Conservation (phyloP, 2,329 filamentous ascomycete species). For the Aspergillus amoenus region DNA sequence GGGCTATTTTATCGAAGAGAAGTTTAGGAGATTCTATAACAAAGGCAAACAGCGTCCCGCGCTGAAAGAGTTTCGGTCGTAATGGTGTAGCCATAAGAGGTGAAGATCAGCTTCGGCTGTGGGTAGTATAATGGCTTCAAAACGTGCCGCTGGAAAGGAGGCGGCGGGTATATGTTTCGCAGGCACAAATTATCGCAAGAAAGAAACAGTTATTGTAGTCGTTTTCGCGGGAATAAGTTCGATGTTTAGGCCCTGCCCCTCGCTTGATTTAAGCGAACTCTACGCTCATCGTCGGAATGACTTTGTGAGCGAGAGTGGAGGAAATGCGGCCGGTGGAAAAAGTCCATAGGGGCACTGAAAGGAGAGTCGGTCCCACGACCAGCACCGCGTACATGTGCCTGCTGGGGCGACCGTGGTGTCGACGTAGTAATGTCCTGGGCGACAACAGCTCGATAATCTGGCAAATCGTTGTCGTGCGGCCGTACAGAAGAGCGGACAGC, state of each 20-base stretch:
- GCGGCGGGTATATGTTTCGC: slow-evolving; percentile 4
- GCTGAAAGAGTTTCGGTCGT: slow-evolving; percentile 1
- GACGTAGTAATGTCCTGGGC: slow-evolving; percentile 27
- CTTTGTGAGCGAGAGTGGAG: slow-evolving; percentile 26
- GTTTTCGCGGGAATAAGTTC: not conserved
- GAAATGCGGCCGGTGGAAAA: slow-evolving; percentile 21
- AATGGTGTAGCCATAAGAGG: not conserved
- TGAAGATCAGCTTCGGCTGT: not conserved
- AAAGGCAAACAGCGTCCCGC: slow-evolving; percentile 17
- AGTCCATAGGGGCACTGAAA: slow-evolving; percentile 10
- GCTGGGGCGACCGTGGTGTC: slow-evolving; percentile 38
- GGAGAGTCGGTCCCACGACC: slow-evolving; percentile 32
- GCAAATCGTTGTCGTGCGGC: slow-evolving; percentile 54
- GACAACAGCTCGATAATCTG: slow-evolving; percentile 64
- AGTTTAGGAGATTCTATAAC: slow-evolving; percentile 16
- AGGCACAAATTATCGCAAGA: not conserved
- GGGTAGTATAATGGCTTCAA: not conserved
- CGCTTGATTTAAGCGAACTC: slow-evolving; percentile 41
- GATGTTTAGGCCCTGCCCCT: slow-evolving; percentile 31
- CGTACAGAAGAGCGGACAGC: slow-evolving; percentile 66
- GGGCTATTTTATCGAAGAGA: slow-evolving; percentile 1
- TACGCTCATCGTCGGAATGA: slow-evolving; percentile 38
- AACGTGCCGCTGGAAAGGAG: not conserved
- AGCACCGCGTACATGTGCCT: slow-evolving; percentile 39
- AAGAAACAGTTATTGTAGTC: not conserved